A percentile compares a stretch with the other conserved stretches of the same genome.
Evolutionary conservation across 306 rosid genomes (phyloP).

Genomic region (Cicer pinnatifidum): DNA sequence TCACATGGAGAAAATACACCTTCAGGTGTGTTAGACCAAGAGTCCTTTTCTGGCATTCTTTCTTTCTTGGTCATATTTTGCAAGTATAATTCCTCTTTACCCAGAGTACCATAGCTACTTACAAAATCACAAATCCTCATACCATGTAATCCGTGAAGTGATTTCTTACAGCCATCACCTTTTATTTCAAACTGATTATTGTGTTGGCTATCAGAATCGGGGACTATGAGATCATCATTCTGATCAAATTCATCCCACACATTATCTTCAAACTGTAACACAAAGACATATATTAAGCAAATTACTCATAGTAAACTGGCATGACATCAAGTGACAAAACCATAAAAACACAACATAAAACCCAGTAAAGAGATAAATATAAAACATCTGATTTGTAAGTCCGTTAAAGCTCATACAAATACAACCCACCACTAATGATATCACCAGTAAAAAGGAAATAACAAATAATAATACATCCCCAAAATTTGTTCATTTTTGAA

Average conservation of each 20-base stretch:
- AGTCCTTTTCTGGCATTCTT: conserved; percentile 62
- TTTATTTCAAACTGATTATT: conserved; percentile 45
- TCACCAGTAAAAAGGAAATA: conserved; percentile 6
- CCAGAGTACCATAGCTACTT: conserved; percentile 44
- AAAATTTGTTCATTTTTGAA: neutral
- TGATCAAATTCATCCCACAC: conserved; percentile 63
- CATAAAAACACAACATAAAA: conserved; percentile 11
- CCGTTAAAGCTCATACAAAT: conserved; percentile 21
- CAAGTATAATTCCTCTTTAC: conserved; percentile 49
- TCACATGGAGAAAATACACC: conserved; percentile 61
- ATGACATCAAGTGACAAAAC: conserved; percentile 5
- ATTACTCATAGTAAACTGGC: neutral
- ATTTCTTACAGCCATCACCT: conserved; percentile 53
- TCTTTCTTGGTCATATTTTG: conserved; percentile 47
- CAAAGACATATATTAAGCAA: conserved; percentile 35
- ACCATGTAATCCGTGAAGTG: conserved; percentile 45
- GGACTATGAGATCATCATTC: conserved; percentile 63
- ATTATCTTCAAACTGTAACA: conserved; percentile 71
- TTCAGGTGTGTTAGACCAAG: conserved; percentile 63
- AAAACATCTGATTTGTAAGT: conserved; percentile 11
- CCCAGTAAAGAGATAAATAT: conserved; percentile 35
- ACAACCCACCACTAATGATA: conserved; percentile 9
- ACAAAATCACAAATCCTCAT: conserved; percentile 45
- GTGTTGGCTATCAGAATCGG: conserved; percentile 50
- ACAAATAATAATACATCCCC: conserved; percentile 19